These are phyloP conservation scores for Selenicereus undatus DNA, from an alignment of 148 eudicot genomes.

Conservation along the genomic window DNA sequence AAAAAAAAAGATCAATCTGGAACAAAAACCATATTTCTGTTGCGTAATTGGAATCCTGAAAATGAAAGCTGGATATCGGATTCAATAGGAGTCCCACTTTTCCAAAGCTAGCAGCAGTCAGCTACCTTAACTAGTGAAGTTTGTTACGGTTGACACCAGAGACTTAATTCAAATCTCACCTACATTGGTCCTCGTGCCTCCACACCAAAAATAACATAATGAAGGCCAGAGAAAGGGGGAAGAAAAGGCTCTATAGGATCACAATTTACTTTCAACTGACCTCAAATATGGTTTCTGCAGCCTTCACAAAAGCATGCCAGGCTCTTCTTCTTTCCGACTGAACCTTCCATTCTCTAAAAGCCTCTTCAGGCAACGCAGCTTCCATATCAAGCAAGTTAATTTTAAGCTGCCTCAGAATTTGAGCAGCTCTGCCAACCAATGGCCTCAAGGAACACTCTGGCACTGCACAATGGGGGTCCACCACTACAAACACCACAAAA, in stretches of 20 bases:
- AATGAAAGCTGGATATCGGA: not conserved
- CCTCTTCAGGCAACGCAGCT: slow-evolving; percentile 63
- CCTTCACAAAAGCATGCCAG: slow-evolving; percentile 66
- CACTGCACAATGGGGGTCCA: slow-evolving; percentile 31
- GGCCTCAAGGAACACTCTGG: slow-evolving; percentile 58
- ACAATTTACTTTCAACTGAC: slow-evolving; percentile 18
- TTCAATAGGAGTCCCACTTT: not conserved
- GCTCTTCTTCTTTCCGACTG: slow-evolving; percentile 43
- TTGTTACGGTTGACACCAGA: not conserved
- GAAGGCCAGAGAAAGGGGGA: not conserved
- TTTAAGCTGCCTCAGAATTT: slow-evolving; percentile 49
- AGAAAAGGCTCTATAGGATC: too few species aligned
- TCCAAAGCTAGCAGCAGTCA: too few species aligned
- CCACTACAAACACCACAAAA: slow-evolving; percentile 15
- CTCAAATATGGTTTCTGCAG: slow-evolving; percentile 58
- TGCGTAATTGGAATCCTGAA: not conserved
- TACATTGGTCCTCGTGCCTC: not conserved
- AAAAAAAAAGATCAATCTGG: not conserved
- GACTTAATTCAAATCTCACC: not conserved
- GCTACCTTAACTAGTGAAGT: too few species aligned
- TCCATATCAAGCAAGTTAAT: slow-evolving; percentile 67
- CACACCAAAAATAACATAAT: too few species aligned
- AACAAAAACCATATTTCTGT: too few species aligned
- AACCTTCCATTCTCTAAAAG: slow-evolving; percentile 41
- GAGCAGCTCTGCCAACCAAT: slow-evolving; percentile 42